These are phyloP conservation scores for Rhizophora mangle DNA, from an alignment of 345 rosid genomes.

Conservation along the genomic window DNA sequence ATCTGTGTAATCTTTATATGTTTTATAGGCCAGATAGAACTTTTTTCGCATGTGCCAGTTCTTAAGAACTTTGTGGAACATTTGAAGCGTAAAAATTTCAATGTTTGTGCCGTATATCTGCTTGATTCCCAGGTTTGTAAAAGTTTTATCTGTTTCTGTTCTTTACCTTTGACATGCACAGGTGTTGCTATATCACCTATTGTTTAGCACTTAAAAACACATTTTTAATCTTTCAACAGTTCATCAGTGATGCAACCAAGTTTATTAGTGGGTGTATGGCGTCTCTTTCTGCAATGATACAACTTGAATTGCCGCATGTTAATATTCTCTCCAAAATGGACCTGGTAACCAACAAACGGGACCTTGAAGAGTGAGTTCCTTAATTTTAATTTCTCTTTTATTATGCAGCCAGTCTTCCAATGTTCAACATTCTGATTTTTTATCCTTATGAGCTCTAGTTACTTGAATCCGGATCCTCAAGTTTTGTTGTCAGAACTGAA, in stretches of 20 bases:
- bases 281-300: slow-evolving; percentile 92
- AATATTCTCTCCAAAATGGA: slow-evolving; percentile 94
- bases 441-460: slow-evolving; percentile 37
- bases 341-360: slow-evolving; percentile 66
- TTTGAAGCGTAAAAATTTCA: slow-evolving; percentile 74
- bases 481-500: slow-evolving; percentile 70
- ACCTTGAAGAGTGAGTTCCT: slow-evolving; percentile 56
- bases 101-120: slow-evolving; percentile 75
- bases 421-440: slow-evolving; percentile 9
- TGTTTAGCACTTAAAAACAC: neutral
- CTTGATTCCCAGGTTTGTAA: slow-evolving; percentile 89
- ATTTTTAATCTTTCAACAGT: slow-evolving; percentile 35
- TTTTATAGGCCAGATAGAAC: slow-evolving; percentile 77
- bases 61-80: slow-evolving; percentile 88
- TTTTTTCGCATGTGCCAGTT: slow-evolving; percentile 84
- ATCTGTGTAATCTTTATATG: neutral
- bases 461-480: slow-evolving; percentile 75
- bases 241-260: slow-evolving; percentile 83
- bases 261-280: slow-evolving; percentile 95
- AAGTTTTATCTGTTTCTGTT: slow-evolving; percentile 1
- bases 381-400: neutral
- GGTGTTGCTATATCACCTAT: neutral
- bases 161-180: neutral
- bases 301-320: slow-evolving; percentile 87
- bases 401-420: neutral